These are phyloP conservation scores for Salix purpurea DNA, from an alignment of 345 rosid genomes.

Conservation along the genomic window DNA sequence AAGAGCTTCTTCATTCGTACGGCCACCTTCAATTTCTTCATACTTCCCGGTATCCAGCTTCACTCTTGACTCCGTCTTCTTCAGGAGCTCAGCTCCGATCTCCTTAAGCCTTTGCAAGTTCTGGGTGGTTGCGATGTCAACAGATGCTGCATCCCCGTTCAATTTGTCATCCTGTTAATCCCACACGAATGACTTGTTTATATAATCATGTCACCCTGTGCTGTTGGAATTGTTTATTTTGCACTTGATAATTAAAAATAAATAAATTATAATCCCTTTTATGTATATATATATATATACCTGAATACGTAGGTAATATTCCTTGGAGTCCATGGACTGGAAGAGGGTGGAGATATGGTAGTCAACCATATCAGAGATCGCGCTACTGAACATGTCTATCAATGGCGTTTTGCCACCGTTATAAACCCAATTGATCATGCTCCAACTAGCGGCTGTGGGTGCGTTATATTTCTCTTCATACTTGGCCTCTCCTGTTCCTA, in stretches of 20 bases:
- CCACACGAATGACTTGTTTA: background rate
- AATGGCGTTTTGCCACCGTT: constrained; percentile 8
- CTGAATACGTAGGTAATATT: constrained; percentile 21
- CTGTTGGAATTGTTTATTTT: too few relatives aligned
- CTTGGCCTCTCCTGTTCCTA: constrained; percentile 25
- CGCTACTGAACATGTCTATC: constrained; percentile 10
- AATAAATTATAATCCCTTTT: too few relatives aligned
- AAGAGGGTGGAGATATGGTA: constrained; percentile 13
- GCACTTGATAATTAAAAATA: too few relatives aligned
- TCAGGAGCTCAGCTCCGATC: constrained; percentile 1
- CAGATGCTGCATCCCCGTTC: constrained; percentile 12
- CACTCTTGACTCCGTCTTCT: constrained; percentile 12
- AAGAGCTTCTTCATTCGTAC: constrained; percentile 21
- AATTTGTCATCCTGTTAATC: constrained; percentile 11
- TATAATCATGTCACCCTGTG: too few relatives aligned
- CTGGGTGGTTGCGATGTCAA: constrained; percentile 4
- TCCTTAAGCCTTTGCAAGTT: constrained; percentile 17
- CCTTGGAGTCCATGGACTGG: background rate
- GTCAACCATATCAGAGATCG: constrained; percentile 19
- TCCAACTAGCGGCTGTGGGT: constrained; percentile 19
- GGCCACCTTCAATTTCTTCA: constrained; percentile 4
- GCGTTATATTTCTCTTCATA: constrained; percentile 20
- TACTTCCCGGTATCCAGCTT: constrained; percentile 11
- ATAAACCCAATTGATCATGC: constrained; percentile 17
- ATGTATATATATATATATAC: background rate